Evolutionary conservation across 805 yeast genomes (phyloP).

Genomic region (Candida qinlingensis): DNA sequence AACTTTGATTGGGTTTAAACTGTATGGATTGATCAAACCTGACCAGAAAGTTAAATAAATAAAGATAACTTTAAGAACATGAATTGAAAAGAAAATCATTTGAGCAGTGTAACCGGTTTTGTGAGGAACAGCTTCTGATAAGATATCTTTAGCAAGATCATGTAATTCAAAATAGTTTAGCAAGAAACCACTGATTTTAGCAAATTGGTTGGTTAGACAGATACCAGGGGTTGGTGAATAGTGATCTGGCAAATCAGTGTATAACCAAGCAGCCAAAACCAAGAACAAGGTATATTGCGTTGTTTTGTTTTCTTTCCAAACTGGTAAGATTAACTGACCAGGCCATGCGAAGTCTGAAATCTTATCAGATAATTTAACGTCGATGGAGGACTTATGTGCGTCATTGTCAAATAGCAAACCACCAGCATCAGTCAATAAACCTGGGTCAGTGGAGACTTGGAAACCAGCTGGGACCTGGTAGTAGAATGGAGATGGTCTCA

Average conservation of each 20-base stretch:
- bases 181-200: conserved; percentile 26
- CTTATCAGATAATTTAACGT: conserved; percentile 46
- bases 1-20: conserved; percentile 36
- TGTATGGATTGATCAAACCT: conserved; percentile 77
- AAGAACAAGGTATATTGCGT: conserved; percentile 33
- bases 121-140: conserved; percentile 42
- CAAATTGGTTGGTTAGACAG: conserved; percentile 62
- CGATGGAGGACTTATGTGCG: conserved; percentile 41
- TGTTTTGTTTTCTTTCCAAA: conserved; percentile 50
- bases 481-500: conserved; percentile 79
- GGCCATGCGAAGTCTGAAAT: conserved; percentile 71
- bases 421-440: conserved; percentile 80
- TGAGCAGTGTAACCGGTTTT: conserved; percentile 45
- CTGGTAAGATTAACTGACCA: conserved; percentile 80
- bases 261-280: conserved; percentile 65
- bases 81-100: conserved; percentile 65
- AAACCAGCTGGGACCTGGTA: conserved; percentile 60
- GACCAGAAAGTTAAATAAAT: conserved; percentile 54
- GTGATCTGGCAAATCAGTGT: conserved; percentile 87
- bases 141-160: conserved; percentile 40
- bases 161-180: conserved; percentile 34
- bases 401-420: conserved; percentile 63
- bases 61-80: conserved; percentile 52
- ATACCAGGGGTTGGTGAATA: conserved; percentile 91
- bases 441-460: conserved; percentile 60